Percentiles rank a stretch among this genome's conserved stretches.
These are phyloP conservation scores for Pleoardoris graminearum DNA, from an alignment of 2,329 filamentous ascomycete genomes.

Conservation along the genomic window DNA sequence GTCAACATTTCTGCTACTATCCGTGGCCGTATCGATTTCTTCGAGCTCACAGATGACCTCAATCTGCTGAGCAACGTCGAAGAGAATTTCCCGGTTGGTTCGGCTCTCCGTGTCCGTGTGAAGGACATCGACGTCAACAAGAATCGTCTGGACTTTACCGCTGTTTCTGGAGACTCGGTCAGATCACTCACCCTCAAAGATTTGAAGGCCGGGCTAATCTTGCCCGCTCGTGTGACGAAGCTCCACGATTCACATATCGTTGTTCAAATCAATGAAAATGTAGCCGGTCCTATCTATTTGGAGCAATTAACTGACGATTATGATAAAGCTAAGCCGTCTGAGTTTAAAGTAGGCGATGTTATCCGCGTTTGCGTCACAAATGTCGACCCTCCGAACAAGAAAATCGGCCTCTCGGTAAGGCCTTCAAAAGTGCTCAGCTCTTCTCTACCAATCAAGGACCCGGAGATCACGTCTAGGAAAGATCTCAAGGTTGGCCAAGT, in stretches of 20 bases:
- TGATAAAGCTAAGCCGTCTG: conserved; percentile 72
- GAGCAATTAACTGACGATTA: conserved; percentile 88
- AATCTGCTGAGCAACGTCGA: conserved; percentile 75
- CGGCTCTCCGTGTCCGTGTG: conserved; percentile 79
- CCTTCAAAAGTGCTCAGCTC: conserved; percentile 90
- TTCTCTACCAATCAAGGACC: conserved; percentile 76
- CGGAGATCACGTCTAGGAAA: conserved; percentile 71
- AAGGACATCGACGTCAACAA: conserved; percentile 72
- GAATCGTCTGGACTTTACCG: conserved; percentile 81
- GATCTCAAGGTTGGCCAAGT: conserved; percentile 77
- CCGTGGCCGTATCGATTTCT: conserved; percentile 76
- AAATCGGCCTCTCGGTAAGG: conserved; percentile 76
- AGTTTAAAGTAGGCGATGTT: conserved; percentile 81
- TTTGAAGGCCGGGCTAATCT: conserved; percentile 75
- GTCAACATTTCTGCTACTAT: conserved; percentile 87
- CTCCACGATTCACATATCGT: conserved; percentile 80
- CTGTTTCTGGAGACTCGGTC: conserved; percentile 62
- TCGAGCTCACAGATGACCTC: conserved; percentile 86
- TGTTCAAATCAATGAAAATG: conserved; percentile 78
- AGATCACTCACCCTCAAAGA: conserved; percentile 69
- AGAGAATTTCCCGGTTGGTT: conserved; percentile 86
- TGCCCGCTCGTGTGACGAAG: conserved; percentile 84
- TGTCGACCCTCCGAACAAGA: conserved; percentile 83
- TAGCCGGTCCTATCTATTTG: conserved; percentile 79
- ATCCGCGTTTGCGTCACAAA: conserved; percentile 83